These are phyloP conservation scores for Theobroma cacao DNA, from an alignment of 345 rosid species.

Conservation along the genomic window DNA sequence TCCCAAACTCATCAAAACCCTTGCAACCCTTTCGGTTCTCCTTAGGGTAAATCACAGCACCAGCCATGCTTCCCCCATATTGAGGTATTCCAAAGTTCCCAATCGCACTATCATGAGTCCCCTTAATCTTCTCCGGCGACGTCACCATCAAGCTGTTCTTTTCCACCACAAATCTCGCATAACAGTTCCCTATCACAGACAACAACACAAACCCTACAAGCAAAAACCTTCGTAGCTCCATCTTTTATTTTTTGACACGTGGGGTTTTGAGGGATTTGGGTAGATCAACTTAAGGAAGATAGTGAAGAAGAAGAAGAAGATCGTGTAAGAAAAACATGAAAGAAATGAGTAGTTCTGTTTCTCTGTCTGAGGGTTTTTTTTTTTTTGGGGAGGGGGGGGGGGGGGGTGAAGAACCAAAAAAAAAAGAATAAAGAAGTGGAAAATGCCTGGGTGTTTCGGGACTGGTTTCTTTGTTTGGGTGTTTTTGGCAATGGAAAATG, in stretches of 20 bases:
- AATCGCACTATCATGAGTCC: slow-evolving; percentile 83
- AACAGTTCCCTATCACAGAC: slow-evolving; percentile 12
- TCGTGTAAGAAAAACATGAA: neutral
- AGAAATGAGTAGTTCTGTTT: neutral
- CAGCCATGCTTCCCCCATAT: slow-evolving; percentile 99
- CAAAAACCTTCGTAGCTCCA: slow-evolving; percentile 29
- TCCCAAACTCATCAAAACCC: slow-evolving; percentile 54
- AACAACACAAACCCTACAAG: slow-evolving; percentile 40
- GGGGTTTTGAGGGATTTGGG: neutral
- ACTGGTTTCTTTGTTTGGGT: no score
- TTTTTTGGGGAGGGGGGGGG: no score
- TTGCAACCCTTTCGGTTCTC: slow-evolving; percentile 76
- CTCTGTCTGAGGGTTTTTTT: neutral
- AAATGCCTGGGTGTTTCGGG: neutral
- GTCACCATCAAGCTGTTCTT: slow-evolving; percentile 87
- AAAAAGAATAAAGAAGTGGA: neutral
- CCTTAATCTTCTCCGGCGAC: slow-evolving; percentile 90
- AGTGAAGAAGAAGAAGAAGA: neutral
- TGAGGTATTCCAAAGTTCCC: slow-evolving; percentile 99
- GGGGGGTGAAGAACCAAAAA: no score
- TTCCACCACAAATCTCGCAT: slow-evolving; percentile 86
- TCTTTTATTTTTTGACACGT: neutral
- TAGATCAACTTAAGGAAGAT: neutral
- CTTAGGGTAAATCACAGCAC: slow-evolving; percentile 65
- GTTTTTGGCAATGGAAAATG: no score